A percentile compares a stretch with the other conserved stretches of the same genome.
These are phyloP conservation scores for Coemansia sp. DNA, from an alignment of 192 early-diverging fungal genomes.

Conservation along the genomic window DNA sequence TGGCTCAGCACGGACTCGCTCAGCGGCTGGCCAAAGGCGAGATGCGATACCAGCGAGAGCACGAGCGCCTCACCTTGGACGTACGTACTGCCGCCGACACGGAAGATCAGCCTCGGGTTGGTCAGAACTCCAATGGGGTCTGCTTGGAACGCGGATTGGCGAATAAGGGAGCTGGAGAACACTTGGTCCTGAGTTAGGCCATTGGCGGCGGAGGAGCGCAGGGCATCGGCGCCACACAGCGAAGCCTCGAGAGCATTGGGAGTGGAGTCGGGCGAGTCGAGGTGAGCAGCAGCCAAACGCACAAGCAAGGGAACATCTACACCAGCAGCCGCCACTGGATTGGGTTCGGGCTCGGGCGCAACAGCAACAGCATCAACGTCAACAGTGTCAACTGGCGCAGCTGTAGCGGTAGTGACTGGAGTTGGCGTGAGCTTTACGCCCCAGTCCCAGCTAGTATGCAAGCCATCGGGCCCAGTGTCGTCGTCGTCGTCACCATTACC, in stretches of 20 bases:
- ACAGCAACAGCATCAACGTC: not conserved
- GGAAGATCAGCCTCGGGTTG: constrained; percentile 32
- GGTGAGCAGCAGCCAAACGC: not conserved
- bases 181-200: constrained; percentile 2
- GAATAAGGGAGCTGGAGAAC: constrained; percentile 18
- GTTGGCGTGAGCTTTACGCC: constrained; percentile 28
- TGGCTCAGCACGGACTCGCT: not conserved
- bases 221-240: constrained; percentile 35
- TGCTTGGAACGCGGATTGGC: constrained; percentile 10
- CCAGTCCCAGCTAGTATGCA: constrained; percentile 57
- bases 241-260: constrained; percentile 24
- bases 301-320: not conserved
- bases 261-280: not conserved
- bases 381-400: not conserved
- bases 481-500: not conserved
- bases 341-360: not conserved
- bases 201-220: constrained; percentile 15
- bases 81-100: constrained; percentile 14
- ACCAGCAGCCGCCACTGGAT: not conserved
- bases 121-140: constrained; percentile 26
- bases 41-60: constrained; percentile 38
- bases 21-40: constrained; percentile 35
- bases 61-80: constrained; percentile 39
- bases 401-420: not conserved
- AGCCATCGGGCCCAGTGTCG: not conserved